Conservation (phyloP, 768 basidiomycete species). For the Suillus plorans region DNA sequence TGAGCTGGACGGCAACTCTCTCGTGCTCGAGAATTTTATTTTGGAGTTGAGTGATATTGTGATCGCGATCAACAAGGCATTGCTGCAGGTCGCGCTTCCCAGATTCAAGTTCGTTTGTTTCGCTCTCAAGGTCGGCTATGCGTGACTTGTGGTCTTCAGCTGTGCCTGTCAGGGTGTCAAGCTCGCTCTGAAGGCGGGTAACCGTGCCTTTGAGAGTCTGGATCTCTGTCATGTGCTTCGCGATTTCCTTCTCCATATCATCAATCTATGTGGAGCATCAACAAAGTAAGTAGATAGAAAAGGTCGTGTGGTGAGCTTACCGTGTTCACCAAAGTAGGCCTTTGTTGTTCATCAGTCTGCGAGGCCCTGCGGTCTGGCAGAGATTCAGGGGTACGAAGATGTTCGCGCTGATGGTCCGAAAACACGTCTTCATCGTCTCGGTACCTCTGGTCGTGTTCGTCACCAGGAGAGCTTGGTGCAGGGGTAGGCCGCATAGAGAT, state of each 20-base stretch:
- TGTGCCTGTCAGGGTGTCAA: neutral
- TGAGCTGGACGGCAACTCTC: neutral
- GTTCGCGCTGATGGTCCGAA: neutral
- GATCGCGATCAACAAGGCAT: neutral
- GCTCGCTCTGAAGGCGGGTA: neutral
- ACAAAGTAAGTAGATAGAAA: neutral
- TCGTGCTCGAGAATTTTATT: neutral
- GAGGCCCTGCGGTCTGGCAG: neutral
- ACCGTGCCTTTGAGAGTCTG: conserved; percentile 1
- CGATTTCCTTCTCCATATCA: too few relatives aligned
- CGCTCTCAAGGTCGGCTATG: conserved; percentile 4
- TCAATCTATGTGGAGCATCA: neutral
- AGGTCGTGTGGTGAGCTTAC: neutral
- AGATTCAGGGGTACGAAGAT: conserved; percentile 6
- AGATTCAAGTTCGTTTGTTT: conserved; percentile 1
- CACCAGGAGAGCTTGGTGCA: conserved; percentile 39
- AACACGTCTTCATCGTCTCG: conserved; percentile 10
- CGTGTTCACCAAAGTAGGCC: neutral
- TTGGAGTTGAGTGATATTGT: neutral
- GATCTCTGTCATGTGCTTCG: neutral
- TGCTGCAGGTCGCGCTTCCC: neutral
- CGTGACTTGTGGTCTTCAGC: conserved; percentile 1
- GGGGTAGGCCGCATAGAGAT: conserved; percentile 52
- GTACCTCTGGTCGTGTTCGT: conserved; percentile 10
- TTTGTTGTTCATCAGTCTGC: neutral